Evolutionary conservation across 2,329 filamentous ascomycete species (phyloP).

Genomic region (Colletotrichum viniferum): DNA sequence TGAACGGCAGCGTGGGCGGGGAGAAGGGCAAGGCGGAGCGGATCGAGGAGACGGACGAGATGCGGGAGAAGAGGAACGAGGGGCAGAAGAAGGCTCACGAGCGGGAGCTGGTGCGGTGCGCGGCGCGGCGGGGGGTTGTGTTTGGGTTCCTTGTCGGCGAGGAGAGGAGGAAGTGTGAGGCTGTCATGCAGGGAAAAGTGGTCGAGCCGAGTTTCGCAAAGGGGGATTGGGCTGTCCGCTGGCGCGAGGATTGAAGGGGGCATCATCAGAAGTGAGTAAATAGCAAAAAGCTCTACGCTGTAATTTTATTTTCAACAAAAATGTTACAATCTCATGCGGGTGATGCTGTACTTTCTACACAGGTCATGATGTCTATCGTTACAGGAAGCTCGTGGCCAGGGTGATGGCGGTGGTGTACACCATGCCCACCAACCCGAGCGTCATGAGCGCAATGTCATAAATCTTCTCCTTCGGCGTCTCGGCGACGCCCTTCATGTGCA

Average conservation of each 20-base stretch:
- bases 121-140: conserved; percentile 63
- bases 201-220: conserved; percentile 67
- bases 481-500: conserved; percentile 73
- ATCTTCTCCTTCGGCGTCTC: conserved; percentile 57
- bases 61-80: conserved; percentile 50
- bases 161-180: conserved; percentile 55
- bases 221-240: conserved; percentile 62
- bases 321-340: neutral
- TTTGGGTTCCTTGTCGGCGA: conserved; percentile 49
- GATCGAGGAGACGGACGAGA: conserved; percentile 55
- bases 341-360: neutral
- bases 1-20: conserved; percentile 61
- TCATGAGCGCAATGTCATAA: conserved; percentile 67
- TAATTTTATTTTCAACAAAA: neutral
- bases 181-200: conserved; percentile 61
- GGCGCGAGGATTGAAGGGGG: conserved; percentile 47
- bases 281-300: neutral
- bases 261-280: too few species aligned
- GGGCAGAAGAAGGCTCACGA: conserved; percentile 49
- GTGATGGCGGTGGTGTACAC: conserved; percentile 73
- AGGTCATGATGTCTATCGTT: neutral
- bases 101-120: conserved; percentile 65
- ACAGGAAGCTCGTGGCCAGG: conserved; percentile 45
- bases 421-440: conserved; percentile 69
- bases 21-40: conserved; percentile 59